Evolutionary conservation across 371 early-diverging fungal genomes (phyloP), one percentile per base, ranked within the genome.

Genomic region (Actinomortierella ambigua): DNA sequence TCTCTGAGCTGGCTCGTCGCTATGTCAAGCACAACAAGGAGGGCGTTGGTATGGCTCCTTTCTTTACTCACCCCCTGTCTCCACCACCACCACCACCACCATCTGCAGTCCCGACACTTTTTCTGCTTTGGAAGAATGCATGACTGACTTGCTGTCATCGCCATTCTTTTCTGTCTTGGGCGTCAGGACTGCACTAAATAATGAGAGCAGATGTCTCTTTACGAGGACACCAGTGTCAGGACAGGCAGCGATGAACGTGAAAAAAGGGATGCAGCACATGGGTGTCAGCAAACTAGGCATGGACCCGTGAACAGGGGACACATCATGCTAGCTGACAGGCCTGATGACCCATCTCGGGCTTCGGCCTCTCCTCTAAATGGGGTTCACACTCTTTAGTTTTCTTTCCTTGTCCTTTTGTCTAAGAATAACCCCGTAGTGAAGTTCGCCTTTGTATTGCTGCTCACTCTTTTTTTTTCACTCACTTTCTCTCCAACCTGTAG

Each of bases 21-120:
- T 89, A 88, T 58, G 63, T 82, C 50, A 89, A 88, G 59, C 85
- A 85, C 59, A 82, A 84, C 56, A 79, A 86, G 20, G 76, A 84
- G 22, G 90, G 87, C 28, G 63, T 78, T 60, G 88, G 91, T 88
- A 82, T 77, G 63, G 27, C 34, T 3, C 49, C 14, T 49, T 8
- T 49, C 48, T 20, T 49, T 49, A n/a, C 23, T 49, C 15, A 24
- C 27, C 50, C 20, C 46, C 20, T 46, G 24, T 15, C 9, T 24
- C 15, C 26, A n/a, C n/a, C n/a, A n/a, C n/a, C n/a, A n/a, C n/a
- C n/a, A n/a, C n/a, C n/a, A n/a, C n/a, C n/a, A n/a, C n/a, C n/a
- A n/a, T n/a, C n/a, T n/a, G n/a, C n/a, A n/a, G 3, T 17, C 13
- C 26, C 9, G 26, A 20, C 14, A 55, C 6, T 50, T 50, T 11